Evolutionary conservation across 2,329 filamentous ascomycete genomes (phyloP), one percentile per base, ranked within the genome.

Genomic region (Talaromyces atroroseus): DNA sequence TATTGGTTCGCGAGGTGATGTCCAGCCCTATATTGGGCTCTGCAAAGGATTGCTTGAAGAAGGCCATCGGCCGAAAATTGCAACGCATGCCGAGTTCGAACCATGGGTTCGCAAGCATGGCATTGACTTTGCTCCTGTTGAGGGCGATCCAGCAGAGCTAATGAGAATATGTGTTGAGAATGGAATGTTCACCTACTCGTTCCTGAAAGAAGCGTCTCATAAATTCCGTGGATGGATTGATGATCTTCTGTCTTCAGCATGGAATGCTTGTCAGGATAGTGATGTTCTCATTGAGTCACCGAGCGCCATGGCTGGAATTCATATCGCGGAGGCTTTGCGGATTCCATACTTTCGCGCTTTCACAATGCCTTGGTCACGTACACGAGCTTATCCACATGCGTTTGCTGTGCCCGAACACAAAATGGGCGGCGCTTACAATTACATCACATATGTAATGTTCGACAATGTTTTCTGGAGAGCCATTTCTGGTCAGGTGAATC

Each of bases 341-440:
- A 95, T 99, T 46, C 94, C 94, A 0, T 99, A 99, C 71, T 97
- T 97, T 77, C 85, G 94, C 56, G 92, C 92, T 0, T 99, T 99
- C 69, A 95, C 91, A 18, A 99, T 99, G 94, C 94, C 94, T 0
- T 99, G 94, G 94, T 96, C 94, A 0, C 85, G 92, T 49, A 99
- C 94, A 16, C 82, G 94, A 53, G 91, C 92, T 0, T 99, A 99
- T 65, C 94, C 94, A 2, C 94, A 99, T 72, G 94, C 94, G 0
- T 99, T 99, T 72, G 88, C 92, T 24, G 92, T 95, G 60, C 89
- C 91, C 1, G 89, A 95, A 60, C 86, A 89, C 72, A 96, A 95
- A 75, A 90, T 95, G 85, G 94, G 94, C 54, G 94, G 94, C 23
- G 87, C 87, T 0, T 97, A 96, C 77, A 99, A 99, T 68, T 91